Conservation (phyloP, 2,329 filamentous ascomycete genomes). For the Aspergillus bombycis region DNA sequence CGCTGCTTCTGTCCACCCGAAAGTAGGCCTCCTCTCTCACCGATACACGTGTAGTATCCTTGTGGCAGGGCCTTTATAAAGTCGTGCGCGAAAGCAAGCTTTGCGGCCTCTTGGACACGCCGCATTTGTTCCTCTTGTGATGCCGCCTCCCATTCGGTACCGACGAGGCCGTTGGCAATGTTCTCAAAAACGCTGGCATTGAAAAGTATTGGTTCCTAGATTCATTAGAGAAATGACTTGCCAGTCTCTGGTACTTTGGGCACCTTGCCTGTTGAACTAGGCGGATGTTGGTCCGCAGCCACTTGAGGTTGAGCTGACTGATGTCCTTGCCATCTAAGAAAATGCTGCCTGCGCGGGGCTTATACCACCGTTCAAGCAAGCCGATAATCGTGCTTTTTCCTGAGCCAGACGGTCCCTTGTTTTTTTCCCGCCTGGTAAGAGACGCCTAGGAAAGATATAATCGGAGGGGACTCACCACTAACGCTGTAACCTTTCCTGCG, state of each 20-base stretch:
- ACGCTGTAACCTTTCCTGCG: constrained; percentile 55
- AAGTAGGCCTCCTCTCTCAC: constrained; percentile 78
- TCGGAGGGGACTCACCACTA: constrained; percentile 36
- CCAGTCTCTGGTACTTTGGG: neutral
- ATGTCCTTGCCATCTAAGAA: constrained; percentile 41
- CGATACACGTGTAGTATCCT: constrained; percentile 82
- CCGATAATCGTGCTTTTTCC: constrained; percentile 77
- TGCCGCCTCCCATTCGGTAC: constrained; percentile 42
- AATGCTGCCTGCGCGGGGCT: constrained; percentile 43
- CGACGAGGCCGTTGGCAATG: constrained; percentile 59
- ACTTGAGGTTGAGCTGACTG: constrained; percentile 33
- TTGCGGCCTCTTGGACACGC: constrained; percentile 21
- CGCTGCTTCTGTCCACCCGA: constrained; percentile 90
- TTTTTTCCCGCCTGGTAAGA: neutral
- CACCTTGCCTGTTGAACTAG: constrained; percentile 43
- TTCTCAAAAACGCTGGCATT: constrained; percentile 80
- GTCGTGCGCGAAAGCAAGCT: constrained; percentile 67
- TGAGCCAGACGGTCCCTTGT: constrained; percentile 67
- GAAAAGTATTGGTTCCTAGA: constrained; percentile 76
- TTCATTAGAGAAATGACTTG: neutral
- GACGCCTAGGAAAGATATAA: neutral
- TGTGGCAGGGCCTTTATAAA: constrained; percentile 76
- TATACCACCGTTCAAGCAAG: constrained; percentile 73
- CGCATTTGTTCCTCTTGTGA: constrained; percentile 8
- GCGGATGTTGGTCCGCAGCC: constrained; percentile 23